Evolutionary conservation across 352 stramenopile species (phyloP).

Genomic region (Globisporangium cylindrosporum): DNA sequence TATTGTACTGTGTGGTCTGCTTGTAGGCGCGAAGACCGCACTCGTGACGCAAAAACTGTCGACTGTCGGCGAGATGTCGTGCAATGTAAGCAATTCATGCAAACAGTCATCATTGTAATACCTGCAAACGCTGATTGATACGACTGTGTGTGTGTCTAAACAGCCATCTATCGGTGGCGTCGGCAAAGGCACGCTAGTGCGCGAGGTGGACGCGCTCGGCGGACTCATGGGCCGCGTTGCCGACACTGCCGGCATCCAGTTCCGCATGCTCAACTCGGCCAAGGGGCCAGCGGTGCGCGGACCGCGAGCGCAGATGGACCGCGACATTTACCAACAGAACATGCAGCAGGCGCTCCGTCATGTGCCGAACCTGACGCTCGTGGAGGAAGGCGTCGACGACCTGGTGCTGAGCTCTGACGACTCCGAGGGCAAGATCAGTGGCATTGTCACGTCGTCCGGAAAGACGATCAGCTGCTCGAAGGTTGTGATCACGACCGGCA

Average conservation of each 20-base stretch:
- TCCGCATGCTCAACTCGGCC: conserved; percentile 95
- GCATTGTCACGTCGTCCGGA: conserved; percentile 61
- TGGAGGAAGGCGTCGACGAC: conserved; percentile 96
- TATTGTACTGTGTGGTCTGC: neutral
- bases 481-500: conserved; percentile 98
- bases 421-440: conserved; percentile 40
- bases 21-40: conserved; percentile 89
- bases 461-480: conserved; percentile 45
- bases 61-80: conserved; percentile 97
- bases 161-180: conserved; percentile 97
- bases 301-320: conserved; percentile 95
- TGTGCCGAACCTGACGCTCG: conserved; percentile 88
- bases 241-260: conserved; percentile 96
- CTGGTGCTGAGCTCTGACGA: conserved; percentile 83
- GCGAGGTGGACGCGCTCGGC: conserved; percentile 97
- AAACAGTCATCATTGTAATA: conserved; percentile 7
- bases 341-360: conserved; percentile 89
- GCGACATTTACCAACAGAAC: conserved; percentile 94
- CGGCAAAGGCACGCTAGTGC: conserved; percentile 97
- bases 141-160: conserved; percentile 7
- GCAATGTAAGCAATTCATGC: conserved; percentile 78
- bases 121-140: neutral
- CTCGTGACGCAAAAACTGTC: conserved; percentile 95
- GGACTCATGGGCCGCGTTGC: conserved; percentile 97
- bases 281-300: conserved; percentile 90